Base-by-base conservation (phyloP, 805 yeast species). In the Wickerhamiella qilinensis region DNA sequence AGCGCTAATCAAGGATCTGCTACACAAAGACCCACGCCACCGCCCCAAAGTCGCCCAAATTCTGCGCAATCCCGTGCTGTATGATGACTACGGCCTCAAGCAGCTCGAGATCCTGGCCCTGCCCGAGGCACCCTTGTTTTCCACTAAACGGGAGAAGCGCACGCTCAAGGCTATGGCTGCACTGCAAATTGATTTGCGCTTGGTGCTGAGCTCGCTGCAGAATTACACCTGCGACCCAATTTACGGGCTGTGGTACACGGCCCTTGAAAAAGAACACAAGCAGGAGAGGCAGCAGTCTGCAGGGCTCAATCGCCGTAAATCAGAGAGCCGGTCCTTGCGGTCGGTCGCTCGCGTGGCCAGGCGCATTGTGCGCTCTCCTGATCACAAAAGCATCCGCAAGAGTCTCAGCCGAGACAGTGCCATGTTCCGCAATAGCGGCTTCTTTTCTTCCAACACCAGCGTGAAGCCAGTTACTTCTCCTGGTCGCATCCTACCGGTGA, bases 31-130 rank as follows among this genome's bases (percentile, higher is more conserved):
- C 44, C 83, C 94, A 0, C 54, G 56, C 3, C 51, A 60, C 24
- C 65, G 97, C 40, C 86, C 88, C 0, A 57, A 68, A 0, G 57
- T 71, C 6, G 57, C 52, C 17, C 69, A 69, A n/a, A 64, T 79
- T 2, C 57, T 79, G 17, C 53, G 53, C 7, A 65, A 68, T 43
- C 72, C 74, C 1, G 63, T 71, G 38, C 53, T 77, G 32, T 69
- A 63, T 20, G 64, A 67, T 0, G 62, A 58, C 39, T 74, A 76
- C 1, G 43, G 50, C 1, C 40, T 49, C 2, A 65, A 68, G 30
- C 46, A 72, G 15, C 66, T 65, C 1, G 55, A 55, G 60, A 33
- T 46, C 8, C 31, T 41, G 3, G 55, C 56, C n/a, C 52, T 58
- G 27, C 54, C 62, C 1, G 55, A 57, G 6, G 57, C 60, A 2